phyloP scores from a whole-genome alignment of 208 protist genomes.

The Acanthamoeba sp. region DNA sequence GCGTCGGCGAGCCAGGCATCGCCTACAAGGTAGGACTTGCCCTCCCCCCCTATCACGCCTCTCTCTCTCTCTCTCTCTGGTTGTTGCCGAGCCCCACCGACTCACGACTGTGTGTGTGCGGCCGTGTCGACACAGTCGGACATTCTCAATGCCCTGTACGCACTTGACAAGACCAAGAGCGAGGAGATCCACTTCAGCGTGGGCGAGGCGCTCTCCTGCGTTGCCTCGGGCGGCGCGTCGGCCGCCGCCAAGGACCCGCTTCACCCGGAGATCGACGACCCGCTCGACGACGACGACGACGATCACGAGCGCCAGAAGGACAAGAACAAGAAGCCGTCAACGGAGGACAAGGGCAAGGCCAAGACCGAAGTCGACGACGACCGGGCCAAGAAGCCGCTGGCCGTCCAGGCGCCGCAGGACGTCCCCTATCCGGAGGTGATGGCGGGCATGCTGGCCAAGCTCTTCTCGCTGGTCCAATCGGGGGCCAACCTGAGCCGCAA shows the following conservation, averaged over 20 bases:
- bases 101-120: not conserved
- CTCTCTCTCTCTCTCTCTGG: not conserved
- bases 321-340: not conserved
- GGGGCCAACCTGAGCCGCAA: slow-evolving; percentile 17
- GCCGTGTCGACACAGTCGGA: not conserved
- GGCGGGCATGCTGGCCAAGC: slow-evolving; percentile 30
- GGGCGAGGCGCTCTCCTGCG: slow-evolving; percentile 65
- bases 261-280: slow-evolving; percentile 13
- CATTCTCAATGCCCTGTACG: slow-evolving; percentile 65
- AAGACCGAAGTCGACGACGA: not conserved
- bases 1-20: slow-evolving; percentile 47
- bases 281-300: slow-evolving; percentile 20
- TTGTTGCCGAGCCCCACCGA: not conserved
- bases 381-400: not conserved
- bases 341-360: not conserved
- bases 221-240: slow-evolving; percentile 11
- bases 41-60: no score
- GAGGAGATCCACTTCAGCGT: slow-evolving; percentile 75
- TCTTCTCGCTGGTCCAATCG: slow-evolving; percentile 62
- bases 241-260: slow-evolving; percentile 42
- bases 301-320: not conserved
- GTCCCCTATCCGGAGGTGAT: slow-evolving; percentile 34
- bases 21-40: not conserved
- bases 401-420: not conserved
- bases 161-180: slow-evolving; percentile 61